Conservation (phyloP, 805 yeast species). For the Wickerhamomyces rabaulensis region DNA sequence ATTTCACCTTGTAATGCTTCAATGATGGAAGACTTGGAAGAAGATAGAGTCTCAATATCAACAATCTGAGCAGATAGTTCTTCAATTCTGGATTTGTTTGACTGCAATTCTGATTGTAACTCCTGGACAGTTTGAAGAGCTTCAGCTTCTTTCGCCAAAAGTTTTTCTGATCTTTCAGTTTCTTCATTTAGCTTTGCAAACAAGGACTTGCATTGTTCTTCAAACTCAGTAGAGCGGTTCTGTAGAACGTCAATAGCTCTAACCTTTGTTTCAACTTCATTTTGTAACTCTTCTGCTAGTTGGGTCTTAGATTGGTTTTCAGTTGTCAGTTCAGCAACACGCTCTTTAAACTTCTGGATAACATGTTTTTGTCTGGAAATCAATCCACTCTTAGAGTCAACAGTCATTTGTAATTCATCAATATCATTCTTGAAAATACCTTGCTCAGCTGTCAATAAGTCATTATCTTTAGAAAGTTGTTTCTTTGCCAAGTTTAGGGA, state of each 20-base stretch:
- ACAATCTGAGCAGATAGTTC: neutral
- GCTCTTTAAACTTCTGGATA: slow-evolving; percentile 18
- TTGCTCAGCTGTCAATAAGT: slow-evolving; percentile 17
- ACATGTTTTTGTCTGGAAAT: slow-evolving; percentile 11
- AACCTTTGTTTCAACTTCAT: slow-evolving; percentile 12
- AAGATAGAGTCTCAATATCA: neutral
- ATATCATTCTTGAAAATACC: slow-evolving; percentile 16
- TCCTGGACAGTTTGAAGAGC: neutral
- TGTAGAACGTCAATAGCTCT: slow-evolving; percentile 12
- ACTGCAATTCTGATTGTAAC: neutral
- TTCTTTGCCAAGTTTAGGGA: slow-evolving; percentile 14
- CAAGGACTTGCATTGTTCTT: slow-evolving; percentile 13
- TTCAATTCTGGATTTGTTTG: neutral
- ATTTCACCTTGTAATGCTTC: neutral
- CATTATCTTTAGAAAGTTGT: slow-evolving; percentile 15
- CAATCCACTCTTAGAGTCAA: slow-evolving; percentile 13
- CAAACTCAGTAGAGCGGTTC: slow-evolving; percentile 14
- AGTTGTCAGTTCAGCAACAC: slow-evolving; percentile 11
- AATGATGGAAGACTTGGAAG: neutral
- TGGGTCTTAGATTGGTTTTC: slow-evolving; percentile 6
- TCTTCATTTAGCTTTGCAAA: slow-evolving; percentile 4
- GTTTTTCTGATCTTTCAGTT: slow-evolving; percentile 4
- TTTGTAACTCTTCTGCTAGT: slow-evolving; percentile 7
- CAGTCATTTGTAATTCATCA: slow-evolving; percentile 6
- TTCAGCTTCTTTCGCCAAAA: neutral